Evolutionary conservation across 345 rosid species (phyloP), one percentile per base, ranked within the genome.

Genomic region (Eucalyptus urophylla): DNA sequence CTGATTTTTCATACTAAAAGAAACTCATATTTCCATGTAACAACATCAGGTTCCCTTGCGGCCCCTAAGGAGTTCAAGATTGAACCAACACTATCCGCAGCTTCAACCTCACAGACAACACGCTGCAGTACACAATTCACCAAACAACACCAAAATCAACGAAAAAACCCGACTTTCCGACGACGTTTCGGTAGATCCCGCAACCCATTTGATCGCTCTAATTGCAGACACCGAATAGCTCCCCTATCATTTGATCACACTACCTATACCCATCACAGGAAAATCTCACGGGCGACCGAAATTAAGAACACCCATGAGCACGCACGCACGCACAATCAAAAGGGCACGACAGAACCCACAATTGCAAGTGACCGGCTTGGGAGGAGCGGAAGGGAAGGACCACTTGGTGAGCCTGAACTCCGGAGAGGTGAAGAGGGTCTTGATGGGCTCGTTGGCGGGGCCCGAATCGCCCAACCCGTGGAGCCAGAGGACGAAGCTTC

Each of bases 401-500:
- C 98, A 97, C 87, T 92, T 94, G 92, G 98, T 92, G 91, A 87
- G 86, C 29, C 89, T 89, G 87, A 96, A 96, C 93, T 94, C 93
- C 1, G 94, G 92, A 31, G 97, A 94, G 49, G 94, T 92, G 94
- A 96, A 96, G 92, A 92, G 56, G 44, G 96, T 91, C 90, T 92
- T 96, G 94, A 96, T 95, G 89, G 96, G 97, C 92, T 96, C 97
- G 90, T 97, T 97, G 11, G 97, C 97, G 49, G 98, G 99, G 89
- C 99, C 98, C 0, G 98, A 95, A 89, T 96, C 97, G 17, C 98
- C 99, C 44, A 96, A 51, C 13, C 97, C 98, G 88, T 96, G 98
- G 88, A 97, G 98, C 99, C 99, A 96, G 29, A 95, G 92, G 87
- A 97, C 86, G 87, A 97, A 93, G 92, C 92, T 93, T 89, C 95